phyloP scores from a whole-genome alignment of 2,329 filamentous ascomycete genomes.

The Curvularia hawaiiensis region DNA sequence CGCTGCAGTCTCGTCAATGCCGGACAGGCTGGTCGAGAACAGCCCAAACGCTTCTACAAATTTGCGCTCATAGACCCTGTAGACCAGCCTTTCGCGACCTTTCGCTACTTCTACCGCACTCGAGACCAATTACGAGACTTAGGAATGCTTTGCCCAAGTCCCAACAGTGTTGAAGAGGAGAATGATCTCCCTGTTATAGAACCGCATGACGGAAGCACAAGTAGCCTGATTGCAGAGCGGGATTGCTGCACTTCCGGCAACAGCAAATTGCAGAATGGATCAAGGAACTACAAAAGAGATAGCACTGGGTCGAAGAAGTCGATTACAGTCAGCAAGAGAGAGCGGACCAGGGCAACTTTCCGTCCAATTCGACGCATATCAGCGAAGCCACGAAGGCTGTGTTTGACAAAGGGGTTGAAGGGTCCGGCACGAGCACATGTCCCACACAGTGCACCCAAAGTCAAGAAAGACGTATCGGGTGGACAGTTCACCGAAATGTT shows the following conservation, averaged over 20 bases:
- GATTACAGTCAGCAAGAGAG: background rate
- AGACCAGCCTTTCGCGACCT: constrained; percentile 55
- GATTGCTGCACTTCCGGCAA: background rate
- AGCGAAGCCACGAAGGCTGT: background rate
- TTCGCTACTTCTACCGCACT: constrained; percentile 49
- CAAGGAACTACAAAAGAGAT: background rate
- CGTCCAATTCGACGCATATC: background rate
- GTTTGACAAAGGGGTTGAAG: background rate
- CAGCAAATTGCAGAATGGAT: background rate
- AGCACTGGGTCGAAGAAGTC: background rate
- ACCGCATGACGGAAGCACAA: constrained; percentile 16
- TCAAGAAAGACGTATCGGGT: background rate
- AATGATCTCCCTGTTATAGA: constrained; percentile 36
- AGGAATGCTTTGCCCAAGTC: constrained; percentile 27
- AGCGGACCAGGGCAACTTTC: background rate
- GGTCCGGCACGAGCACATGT: constrained; percentile 16
- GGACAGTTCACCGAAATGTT: background rate
- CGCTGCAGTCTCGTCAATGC: constrained; percentile 43
- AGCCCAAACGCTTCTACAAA: constrained; percentile 54
- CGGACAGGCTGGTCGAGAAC: constrained; percentile 45
- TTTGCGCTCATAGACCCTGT: constrained; percentile 56
- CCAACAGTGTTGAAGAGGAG: constrained; percentile 19
- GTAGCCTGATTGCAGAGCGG: background rate
- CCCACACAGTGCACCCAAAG: constrained; percentile 18
- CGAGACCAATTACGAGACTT: constrained; percentile 34